Conservation (phyloP, 2,329 filamentous ascomycete species). For the Nothophoma quercina region DNA sequence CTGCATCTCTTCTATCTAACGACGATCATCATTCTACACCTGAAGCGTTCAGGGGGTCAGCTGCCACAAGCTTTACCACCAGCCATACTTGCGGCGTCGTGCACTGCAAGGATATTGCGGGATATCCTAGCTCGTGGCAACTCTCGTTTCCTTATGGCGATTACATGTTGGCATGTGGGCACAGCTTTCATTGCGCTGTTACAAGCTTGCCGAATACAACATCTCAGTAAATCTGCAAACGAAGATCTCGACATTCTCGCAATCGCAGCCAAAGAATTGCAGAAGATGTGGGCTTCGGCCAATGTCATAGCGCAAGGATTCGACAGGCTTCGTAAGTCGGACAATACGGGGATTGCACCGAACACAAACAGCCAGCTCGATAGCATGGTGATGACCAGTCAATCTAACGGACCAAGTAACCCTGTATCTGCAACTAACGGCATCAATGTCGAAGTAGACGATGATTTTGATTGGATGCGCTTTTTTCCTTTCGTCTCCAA, state of each 20-base stretch:
- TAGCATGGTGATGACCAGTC: neutral
- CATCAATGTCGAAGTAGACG: conserved; percentile 3
- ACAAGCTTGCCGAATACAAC: conserved; percentile 29
- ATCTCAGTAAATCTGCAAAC: conserved; percentile 26
- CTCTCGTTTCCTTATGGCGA: conserved; percentile 33
- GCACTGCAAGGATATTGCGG: conserved; percentile 28
- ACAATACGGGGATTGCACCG: neutral
- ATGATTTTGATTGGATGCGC: conserved; percentile 33
- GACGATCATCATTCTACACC: conserved; percentile 31
- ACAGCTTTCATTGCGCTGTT: conserved; percentile 34
- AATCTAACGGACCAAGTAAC: neutral
- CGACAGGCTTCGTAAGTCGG: conserved; percentile 25
- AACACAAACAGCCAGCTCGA: neutral
- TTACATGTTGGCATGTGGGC: conserved; percentile 33
- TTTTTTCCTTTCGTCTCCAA: conserved; percentile 33
- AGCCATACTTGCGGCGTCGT: conserved; percentile 32
- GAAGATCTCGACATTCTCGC: conserved; percentile 28
- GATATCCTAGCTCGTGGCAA: conserved; percentile 34
- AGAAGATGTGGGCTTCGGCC: conserved; percentile 35
- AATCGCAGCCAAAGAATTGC: conserved; percentile 28
- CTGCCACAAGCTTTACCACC: conserved; percentile 32
- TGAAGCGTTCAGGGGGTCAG: conserved; percentile 31
- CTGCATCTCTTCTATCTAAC: conserved; percentile 33
- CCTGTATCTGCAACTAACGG: neutral
- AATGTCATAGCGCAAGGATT: conserved; percentile 32